Percentiles rank a stretch among this genome's conserved stretches.
These are phyloP conservation scores for Fusarium xyrophilum DNA, from an alignment of 2,329 filamentous ascomycete species.

Conservation along the genomic window DNA sequence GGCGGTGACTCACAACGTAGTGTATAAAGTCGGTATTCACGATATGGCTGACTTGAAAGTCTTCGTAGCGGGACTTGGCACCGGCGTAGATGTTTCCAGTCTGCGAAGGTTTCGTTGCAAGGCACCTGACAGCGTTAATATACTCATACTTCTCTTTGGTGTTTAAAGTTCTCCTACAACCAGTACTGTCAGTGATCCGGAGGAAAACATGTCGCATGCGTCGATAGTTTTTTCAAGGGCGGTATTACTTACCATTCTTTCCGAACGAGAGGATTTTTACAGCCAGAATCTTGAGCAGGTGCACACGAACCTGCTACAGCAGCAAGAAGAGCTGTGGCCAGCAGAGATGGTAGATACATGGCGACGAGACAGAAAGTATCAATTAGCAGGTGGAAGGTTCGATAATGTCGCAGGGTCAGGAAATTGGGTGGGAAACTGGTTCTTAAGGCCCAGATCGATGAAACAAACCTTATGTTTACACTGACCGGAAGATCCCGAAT, in stretches of 20 bases:
- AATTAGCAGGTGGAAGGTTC: fast-evolving
- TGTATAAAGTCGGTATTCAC: neutral
- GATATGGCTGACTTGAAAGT: neutral
- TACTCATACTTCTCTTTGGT: neutral
- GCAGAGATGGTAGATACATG: fast-evolving
- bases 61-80: neutral
- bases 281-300: fast-evolving
- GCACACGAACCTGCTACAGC: fast-evolving
- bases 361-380: fast-evolving
- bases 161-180: neutral
- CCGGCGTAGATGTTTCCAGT: neutral
- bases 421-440: neutral
- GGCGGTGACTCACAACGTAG: neutral
- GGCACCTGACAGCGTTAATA: fast-evolving
- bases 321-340: neutral
- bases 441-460: neutral
- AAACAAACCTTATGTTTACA: neutral
- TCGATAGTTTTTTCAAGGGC: too few species aligned
- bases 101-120: fast-evolving
- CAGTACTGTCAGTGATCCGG: too few species aligned
- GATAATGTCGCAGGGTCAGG: fast-evolving
- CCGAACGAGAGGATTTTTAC: neutral
- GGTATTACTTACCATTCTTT: neutral
- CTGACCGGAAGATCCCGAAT: fast-evolving
- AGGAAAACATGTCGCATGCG: too few species aligned